These are phyloP conservation scores for Hirsutella rhossiliensis DNA, from an alignment of 2,329 filamentous ascomycete genomes.

Conservation along the genomic window DNA sequence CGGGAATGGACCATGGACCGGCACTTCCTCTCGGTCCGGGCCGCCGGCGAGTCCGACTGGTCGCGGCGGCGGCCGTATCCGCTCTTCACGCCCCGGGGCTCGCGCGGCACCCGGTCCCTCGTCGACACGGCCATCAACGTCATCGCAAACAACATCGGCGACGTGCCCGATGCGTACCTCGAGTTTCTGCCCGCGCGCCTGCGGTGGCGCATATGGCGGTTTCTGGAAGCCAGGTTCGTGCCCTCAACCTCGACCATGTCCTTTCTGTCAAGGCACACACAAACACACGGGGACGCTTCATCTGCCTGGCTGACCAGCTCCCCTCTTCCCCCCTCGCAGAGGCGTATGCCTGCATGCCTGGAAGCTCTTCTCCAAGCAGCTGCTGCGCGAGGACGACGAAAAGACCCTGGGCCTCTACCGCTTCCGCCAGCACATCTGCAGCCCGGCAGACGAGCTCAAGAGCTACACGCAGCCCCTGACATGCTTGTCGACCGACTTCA, in stretches of 20 bases:
- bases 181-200: constrained; percentile 21
- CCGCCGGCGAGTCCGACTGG: constrained; percentile 19
- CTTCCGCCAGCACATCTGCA: constrained; percentile 26
- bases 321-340: constrained; percentile 8
- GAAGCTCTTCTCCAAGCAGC: constrained; percentile 24
- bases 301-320: no score
- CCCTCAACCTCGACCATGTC: no score
- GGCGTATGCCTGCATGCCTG: constrained; percentile 26
- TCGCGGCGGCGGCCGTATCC: constrained; percentile 18
- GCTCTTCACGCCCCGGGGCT: constrained; percentile 12
- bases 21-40: constrained; percentile 8
- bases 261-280: no score
- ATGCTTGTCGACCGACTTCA: constrained; percentile 24
- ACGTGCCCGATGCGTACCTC: constrained; percentile 20
- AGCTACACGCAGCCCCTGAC: constrained; percentile 25
- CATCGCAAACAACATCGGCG: constrained; percentile 24
- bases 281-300: no score
- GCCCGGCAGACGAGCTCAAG: constrained; percentile 18
- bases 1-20: constrained; percentile 23
- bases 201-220: constrained; percentile 25
- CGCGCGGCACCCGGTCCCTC: constrained; percentile 22
- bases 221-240: constrained; percentile 25
- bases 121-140: constrained; percentile 25
- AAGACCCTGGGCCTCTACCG: constrained; percentile 24
- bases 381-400: constrained; percentile 19